A percentile compares a stretch with the other conserved stretches of the same genome.
These are phyloP conservation scores for Vachellia collinsii DNA, from an alignment of 306 rosid genomes.

Conservation along the genomic window DNA sequence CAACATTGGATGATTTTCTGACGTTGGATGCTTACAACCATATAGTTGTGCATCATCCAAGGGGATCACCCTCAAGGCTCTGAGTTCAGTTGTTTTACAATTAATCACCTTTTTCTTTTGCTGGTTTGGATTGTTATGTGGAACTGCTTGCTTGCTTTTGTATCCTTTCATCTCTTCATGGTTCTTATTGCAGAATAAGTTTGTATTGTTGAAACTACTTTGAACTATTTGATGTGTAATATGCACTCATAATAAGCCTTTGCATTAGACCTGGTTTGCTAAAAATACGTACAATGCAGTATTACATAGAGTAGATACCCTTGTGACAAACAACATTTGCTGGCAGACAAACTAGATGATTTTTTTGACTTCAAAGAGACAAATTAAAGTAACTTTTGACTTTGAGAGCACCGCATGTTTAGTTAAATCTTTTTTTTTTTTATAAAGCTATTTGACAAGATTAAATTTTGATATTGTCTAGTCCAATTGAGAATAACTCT, in stretches of 20 bases:
- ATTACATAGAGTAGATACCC: no score
- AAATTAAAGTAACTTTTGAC: no score
- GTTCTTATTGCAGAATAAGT: neutral
- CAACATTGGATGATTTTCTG: conserved; percentile 78
- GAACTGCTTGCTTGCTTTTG: neutral
- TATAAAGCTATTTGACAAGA: no score
- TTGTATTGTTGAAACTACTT: conserved; percentile 7
- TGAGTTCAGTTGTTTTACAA: conserved; percentile 28
- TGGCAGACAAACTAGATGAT: no score
- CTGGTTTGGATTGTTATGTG: conserved; percentile 29
- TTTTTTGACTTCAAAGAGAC: no score
- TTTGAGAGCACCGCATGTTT: no score
- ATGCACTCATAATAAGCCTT: neutral
- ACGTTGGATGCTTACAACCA: conserved; percentile 75
- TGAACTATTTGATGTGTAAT: neutral
- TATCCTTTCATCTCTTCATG: neutral
- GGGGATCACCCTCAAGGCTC: conserved; percentile 50
- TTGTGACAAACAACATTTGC: no score
- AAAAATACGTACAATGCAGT: neutral
- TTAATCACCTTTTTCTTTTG: neutral
- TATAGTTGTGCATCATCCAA: conserved; percentile 63
- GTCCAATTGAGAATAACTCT: no score
- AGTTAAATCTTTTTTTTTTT: neutral
- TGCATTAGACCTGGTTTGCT: neutral
- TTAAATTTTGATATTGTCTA: no score